These are phyloP conservation scores for Carallia pectinifolia DNA, from an alignment of 345 rosid genomes.

Conservation along the genomic window DNA sequence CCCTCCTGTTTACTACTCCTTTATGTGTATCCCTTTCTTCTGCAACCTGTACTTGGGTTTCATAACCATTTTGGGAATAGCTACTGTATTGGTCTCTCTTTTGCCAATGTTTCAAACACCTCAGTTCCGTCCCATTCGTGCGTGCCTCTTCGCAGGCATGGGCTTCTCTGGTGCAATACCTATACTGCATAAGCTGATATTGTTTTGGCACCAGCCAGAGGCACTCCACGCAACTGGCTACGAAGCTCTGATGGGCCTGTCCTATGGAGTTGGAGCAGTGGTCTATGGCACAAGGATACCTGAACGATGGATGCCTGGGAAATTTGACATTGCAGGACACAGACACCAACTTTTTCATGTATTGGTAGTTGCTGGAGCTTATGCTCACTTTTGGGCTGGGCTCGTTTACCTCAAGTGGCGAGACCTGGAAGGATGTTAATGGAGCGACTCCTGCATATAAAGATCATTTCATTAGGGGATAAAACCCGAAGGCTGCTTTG, in stretches of 20 bases:
- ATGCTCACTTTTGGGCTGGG: constrained; percentile 84
- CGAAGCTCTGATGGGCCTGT: constrained; percentile 78
- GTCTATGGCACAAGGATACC: constrained; percentile 82
- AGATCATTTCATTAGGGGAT: background rate
- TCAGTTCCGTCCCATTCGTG: constrained; percentile 60
- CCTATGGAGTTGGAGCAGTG: constrained; percentile 71
- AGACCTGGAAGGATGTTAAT: constrained; percentile 65
- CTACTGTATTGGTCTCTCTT: constrained; percentile 63
- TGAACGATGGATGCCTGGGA: constrained; percentile 95
- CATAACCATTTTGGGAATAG: constrained; percentile 71
- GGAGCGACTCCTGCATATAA: background rate
- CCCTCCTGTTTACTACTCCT: constrained; percentile 89
- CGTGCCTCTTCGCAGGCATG: constrained; percentile 80
- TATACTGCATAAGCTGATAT: constrained; percentile 69
- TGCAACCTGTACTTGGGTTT: constrained; percentile 83
- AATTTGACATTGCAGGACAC: constrained; percentile 91
- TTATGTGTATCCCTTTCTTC: constrained; percentile 92
- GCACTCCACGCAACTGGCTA: constrained; percentile 87
- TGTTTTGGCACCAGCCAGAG: constrained; percentile 82
- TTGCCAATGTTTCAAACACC: constrained; percentile 83
- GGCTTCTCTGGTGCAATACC: constrained; percentile 88
- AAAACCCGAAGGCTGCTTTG: background rate
- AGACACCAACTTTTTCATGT: constrained; percentile 92
- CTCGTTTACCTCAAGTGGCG: constrained; percentile 84
- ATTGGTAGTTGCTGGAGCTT: constrained; percentile 82